These are phyloP conservation scores for Backusella luteola DNA, from an alignment of 192 early-diverging fungal genomes.

Conservation along the genomic window DNA sequence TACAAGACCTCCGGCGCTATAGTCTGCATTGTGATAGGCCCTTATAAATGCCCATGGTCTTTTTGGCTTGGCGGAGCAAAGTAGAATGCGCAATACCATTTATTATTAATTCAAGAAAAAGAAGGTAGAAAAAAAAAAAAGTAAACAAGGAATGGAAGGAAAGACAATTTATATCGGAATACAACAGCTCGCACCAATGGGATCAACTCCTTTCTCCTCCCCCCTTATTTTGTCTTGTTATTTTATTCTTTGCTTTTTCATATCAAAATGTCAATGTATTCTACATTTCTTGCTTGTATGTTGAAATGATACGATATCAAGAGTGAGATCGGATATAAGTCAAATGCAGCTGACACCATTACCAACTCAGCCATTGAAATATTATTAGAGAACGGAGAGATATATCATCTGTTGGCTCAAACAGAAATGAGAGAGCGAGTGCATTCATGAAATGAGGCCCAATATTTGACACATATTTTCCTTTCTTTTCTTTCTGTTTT, in stretches of 20 bases:
- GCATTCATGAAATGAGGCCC: too few species aligned
- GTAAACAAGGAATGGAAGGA: background rate
- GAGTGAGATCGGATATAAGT: too few species aligned
- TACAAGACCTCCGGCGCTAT: background rate
- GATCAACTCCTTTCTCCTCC: background rate
- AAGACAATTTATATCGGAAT: background rate
- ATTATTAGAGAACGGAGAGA: too few species aligned
- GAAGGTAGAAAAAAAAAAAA: background rate
- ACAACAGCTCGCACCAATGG: background rate
- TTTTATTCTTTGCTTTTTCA: background rate
- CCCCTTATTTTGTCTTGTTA: background rate
- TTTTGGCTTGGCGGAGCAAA: background rate
- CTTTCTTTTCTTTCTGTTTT: too few species aligned
- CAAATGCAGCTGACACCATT: too few species aligned
- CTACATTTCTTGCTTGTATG: too few species aligned
- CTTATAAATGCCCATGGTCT: background rate
- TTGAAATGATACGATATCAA: too few species aligned
- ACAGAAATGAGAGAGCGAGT: too few species aligned
- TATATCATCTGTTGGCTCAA: too few species aligned
- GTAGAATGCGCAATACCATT: background rate
- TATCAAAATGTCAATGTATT: too few species aligned
- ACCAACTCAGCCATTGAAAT: too few species aligned
- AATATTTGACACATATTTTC: too few species aligned
- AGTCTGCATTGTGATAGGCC: background rate
- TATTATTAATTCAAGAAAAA: background rate